Evolutionary conservation across 129 eudicot species (phyloP).

Genomic region (Artemisia tridentata): DNA sequence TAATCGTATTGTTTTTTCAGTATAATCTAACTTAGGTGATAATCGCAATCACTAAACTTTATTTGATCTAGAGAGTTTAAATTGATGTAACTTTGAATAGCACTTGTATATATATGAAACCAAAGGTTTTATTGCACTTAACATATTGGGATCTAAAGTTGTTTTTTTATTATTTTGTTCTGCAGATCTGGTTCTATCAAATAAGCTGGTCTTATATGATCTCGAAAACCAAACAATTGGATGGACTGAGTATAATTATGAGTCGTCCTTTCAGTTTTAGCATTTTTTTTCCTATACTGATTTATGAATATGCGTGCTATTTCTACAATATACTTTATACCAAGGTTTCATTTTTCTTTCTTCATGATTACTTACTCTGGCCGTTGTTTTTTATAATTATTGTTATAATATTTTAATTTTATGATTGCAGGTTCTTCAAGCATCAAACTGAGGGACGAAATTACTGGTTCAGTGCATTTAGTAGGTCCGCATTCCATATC

Average conservation of each 20-base stretch:
- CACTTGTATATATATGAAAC: background rate
- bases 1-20: background rate
- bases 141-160: background rate
- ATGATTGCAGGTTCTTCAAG: constrained; percentile 68
- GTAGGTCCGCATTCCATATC: constrained; percentile 70
- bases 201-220: constrained; percentile 77
- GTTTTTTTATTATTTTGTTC: constrained; percentile 11
- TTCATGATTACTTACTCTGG: too few relatives aligned
- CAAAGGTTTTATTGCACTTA: background rate
- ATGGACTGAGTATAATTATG: constrained; percentile 83
- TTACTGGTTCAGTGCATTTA: constrained; percentile 75
- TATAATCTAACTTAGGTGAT: background rate
- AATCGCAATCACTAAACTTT: background rate
- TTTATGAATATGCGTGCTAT: background rate
- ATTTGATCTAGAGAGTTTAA: background rate
- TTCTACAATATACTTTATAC: too few relatives aligned
- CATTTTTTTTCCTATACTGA: background rate
- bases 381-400: background rate
- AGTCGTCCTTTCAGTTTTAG: constrained; percentile 35
- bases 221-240: constrained; percentile 81
- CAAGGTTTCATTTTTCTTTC: background rate
- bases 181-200: constrained; percentile 84
- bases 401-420: background rate
- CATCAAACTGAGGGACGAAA: constrained; percentile 66
- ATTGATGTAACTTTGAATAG: constrained; percentile 1